phyloP scores from a whole-genome alignment of 2,329 filamentous ascomycete species.

The Microdochium nivale region DNA sequence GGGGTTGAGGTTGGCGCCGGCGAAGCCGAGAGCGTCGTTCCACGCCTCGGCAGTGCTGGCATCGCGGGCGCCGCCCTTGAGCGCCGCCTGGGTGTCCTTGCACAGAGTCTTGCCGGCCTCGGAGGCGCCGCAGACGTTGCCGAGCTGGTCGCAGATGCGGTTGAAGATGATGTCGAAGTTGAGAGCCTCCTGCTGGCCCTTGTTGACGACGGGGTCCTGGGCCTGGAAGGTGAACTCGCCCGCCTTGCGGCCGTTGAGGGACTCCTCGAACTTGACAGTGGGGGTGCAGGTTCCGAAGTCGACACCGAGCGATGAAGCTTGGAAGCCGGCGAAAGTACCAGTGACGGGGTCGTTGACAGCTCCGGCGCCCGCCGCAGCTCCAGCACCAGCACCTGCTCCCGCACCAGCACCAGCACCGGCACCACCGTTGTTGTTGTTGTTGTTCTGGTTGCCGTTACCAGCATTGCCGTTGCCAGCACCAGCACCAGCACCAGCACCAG shows the following conservation, averaged over 20 bases:
- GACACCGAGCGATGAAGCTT: slow-evolving; percentile 21
- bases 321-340: slow-evolving; percentile 22
- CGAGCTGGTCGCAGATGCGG: slow-evolving; percentile 61
- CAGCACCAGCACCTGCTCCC: slow-evolving; percentile 5
- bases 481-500: neutral
- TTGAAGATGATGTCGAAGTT: slow-evolving; percentile 70
- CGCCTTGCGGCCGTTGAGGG: slow-evolving; percentile 44
- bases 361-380: slow-evolving; percentile 13
- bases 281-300: slow-evolving; percentile 47
- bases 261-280: slow-evolving; percentile 51
- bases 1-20: slow-evolving; percentile 26
- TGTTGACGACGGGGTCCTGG: slow-evolving; percentile 49
- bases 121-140: slow-evolving; percentile 57
- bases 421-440: slow-evolving; percentile 5
- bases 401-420: slow-evolving; percentile 3
- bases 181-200: slow-evolving; percentile 57
- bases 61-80: slow-evolving; percentile 23
- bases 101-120: slow-evolving; percentile 47
- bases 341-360: slow-evolving; percentile 21
- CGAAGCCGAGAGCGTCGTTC: slow-evolving; percentile 32
- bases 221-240: slow-evolving; percentile 62
- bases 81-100: slow-evolving; percentile 34
- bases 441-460: slow-evolving; percentile 7
- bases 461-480: slow-evolving; percentile 3
- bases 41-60: slow-evolving; percentile 27